Percentiles rank a stretch among this genome's conserved stretches.
Evolutionary conservation across 208 protist species (phyloP).

Genomic region (Trypanosoma melophagium): DNA sequence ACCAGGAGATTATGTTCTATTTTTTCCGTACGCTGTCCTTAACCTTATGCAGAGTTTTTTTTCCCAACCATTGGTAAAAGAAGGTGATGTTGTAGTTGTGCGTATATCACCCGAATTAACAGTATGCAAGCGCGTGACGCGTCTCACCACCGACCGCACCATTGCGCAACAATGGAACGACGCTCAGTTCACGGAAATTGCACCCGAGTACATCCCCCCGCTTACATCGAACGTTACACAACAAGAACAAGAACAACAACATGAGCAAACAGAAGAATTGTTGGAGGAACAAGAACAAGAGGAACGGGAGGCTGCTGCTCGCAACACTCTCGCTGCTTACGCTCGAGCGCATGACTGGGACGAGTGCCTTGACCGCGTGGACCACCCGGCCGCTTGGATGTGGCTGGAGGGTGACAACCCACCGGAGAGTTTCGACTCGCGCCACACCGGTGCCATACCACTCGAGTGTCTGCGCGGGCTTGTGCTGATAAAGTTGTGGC

Average conservation of each 20-base stretch:
- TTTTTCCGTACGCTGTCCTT: conserved; percentile 60
- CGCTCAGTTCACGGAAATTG: conserved; percentile 39
- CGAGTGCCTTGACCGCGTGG: conserved; percentile 46
- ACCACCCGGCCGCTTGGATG: conserved; percentile 49
- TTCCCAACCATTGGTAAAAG: conserved; percentile 30
- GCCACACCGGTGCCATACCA: conserved; percentile 60
- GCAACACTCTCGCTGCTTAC: background rate
- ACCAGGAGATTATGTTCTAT: conserved; percentile 66
- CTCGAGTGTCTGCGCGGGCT: conserved; percentile 71
- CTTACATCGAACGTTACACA: background rate
- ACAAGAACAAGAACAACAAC: too few relatives aligned
- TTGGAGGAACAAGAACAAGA: background rate
- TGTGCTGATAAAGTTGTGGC: conserved; percentile 44
- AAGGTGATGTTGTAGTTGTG: conserved; percentile 67
- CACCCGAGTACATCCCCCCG: conserved; percentile 23
- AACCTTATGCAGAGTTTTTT: conserved; percentile 29
- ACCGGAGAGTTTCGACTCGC: conserved; percentile 72
- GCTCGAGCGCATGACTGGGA: conserved; percentile 64
- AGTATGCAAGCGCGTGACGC: conserved; percentile 81
- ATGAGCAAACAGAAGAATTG: too few relatives aligned
- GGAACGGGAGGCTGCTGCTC: background rate
- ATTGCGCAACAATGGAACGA: conserved; percentile 46
- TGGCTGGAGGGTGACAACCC: conserved; percentile 88
- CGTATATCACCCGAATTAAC: conserved; percentile 58
- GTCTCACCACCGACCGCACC: conserved; percentile 28